These are phyloP conservation scores for Metarhizium guizhouense DNA, from an alignment of 2,329 filamentous ascomycete species.

Conservation along the genomic window DNA sequence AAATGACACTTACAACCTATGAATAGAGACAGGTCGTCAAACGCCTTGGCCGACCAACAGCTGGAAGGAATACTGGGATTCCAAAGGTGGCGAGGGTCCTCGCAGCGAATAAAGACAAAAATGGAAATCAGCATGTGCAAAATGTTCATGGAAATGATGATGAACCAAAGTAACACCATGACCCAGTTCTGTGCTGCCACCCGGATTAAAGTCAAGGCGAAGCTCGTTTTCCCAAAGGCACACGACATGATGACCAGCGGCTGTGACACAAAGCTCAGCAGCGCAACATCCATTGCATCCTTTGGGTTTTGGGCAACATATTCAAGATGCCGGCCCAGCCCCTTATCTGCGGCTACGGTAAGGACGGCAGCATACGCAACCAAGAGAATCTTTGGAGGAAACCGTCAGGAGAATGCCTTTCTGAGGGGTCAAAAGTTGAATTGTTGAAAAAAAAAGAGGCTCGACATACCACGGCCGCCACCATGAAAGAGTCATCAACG, in stretches of 20 bases:
- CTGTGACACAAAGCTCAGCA: constrained; percentile 7
- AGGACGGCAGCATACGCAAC: constrained; percentile 5
- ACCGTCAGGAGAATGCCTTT: background rate
- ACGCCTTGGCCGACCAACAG: constrained; percentile 2
- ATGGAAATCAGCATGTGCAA: constrained; percentile 4
- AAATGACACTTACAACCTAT: constrained; percentile 5
- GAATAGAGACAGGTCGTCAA: constrained; percentile 3
- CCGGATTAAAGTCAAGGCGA: constrained; percentile 6
- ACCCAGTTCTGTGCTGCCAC: constrained; percentile 6
- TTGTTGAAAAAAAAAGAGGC: background rate
- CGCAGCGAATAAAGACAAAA: constrained; percentile 5
- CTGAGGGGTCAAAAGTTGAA: background rate
- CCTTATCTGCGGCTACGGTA: constrained; percentile 5
- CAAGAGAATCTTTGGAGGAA: background rate
- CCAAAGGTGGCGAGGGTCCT: constrained; percentile 6
- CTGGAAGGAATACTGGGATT: constrained; percentile 2
- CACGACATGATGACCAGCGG: constrained; percentile 8
- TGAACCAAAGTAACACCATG: constrained; percentile 5
- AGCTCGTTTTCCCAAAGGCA: constrained; percentile 6
- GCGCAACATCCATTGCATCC: constrained; percentile 2
- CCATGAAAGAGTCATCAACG: constrained; percentile 6
- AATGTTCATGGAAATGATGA: constrained; percentile 6
- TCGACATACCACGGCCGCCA: constrained; percentile 6
- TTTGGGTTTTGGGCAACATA: constrained; percentile 2
- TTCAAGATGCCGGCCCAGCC: constrained; percentile 5